Conservation (phyloP, 768 basidiomycete genomes). For the Tylopilus sp. region DNA sequence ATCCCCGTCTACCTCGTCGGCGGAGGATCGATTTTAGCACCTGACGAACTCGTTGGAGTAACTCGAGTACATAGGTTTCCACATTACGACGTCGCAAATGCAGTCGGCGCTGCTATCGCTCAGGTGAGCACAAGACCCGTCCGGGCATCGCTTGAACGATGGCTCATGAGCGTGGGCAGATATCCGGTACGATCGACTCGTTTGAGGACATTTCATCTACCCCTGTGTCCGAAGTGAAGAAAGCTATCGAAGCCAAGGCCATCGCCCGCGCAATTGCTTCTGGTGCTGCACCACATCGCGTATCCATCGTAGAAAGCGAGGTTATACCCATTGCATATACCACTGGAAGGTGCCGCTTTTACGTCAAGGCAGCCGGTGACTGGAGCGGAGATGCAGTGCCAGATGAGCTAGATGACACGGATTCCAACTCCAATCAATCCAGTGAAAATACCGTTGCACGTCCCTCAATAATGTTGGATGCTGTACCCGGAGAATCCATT, state of each 20-base stretch:
- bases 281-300: constrained; percentile 42
- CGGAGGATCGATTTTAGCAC: constrained; percentile 60
- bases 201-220: constrained; percentile 40
- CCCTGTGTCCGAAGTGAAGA: constrained; percentile 29
- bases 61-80: constrained; percentile 47
- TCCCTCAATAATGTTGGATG: constrained; percentile 2
- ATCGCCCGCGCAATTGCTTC: constrained; percentile 42
- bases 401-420: constrained; percentile 18
- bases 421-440: not conserved
- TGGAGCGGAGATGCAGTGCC: constrained; percentile 29
- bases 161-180: constrained; percentile 25
- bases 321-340: constrained; percentile 44
- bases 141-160: not conserved
- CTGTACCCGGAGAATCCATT: constrained; percentile 11
- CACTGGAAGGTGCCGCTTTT: constrained; percentile 38
- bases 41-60: constrained; percentile 48
- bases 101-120: constrained; percentile 53
- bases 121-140: constrained; percentile 26
- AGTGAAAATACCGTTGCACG: constrained; percentile 1
- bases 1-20: constrained; percentile 61
- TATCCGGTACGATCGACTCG: constrained; percentile 45
- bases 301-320: constrained; percentile 54
- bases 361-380: constrained; percentile 61
- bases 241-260: constrained; percentile 36
- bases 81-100: constrained; percentile 56